Evolutionary conservation across 176 grass and related monocot genomes (phyloP).

Genomic region (Triticum aestivum): IWGSC_CS_RefSeq_v2.1 NC_057804.1:630553175-630553674

Average conservation of each 20-base stretch:
- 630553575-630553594: background rate
- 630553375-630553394: no score
- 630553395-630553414: no score
- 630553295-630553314: background rate
- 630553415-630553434: no score
- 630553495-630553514: no score
- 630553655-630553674: no score
- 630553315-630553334: background rate
- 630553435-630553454: no score
- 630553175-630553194: background rate
- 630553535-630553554: no score
- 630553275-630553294: background rate
- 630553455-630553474: no score
- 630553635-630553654: background rate
- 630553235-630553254: background rate
- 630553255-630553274: background rate
- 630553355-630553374: background rate
- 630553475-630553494: no score
- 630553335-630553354: background rate
- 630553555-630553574: no score
- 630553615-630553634: background rate
- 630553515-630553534: background rate
- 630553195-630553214: background rate
- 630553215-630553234: background rate
- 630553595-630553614: background rate